A percentile compares a stretch with the other conserved stretches of the same genome.
These are phyloP conservation scores for Saccharomycopsis crataegensis DNA, from an alignment of 1,139 yeast genomes.

Conservation along the genomic window DNA sequence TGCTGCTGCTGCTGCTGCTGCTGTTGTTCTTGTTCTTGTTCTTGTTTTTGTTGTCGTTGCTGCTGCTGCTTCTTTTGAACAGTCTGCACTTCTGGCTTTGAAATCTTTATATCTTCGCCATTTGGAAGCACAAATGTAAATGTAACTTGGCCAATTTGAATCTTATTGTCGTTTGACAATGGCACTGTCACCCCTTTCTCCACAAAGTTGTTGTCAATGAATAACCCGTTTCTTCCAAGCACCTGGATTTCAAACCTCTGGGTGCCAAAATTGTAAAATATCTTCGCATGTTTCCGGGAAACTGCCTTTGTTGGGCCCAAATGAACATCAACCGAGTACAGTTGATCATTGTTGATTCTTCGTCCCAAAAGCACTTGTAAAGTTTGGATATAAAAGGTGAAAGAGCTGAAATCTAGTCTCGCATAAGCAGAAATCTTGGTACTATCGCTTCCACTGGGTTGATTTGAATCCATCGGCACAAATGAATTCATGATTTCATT, in stretches of 20 bases:
- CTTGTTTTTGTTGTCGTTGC: background rate
- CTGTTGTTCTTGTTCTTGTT: background rate
- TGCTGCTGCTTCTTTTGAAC: background rate
- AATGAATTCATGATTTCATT: too few relatives aligned
- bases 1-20: background rate
- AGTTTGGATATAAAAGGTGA: constrained; percentile 92
- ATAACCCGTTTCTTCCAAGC: constrained; percentile 87
- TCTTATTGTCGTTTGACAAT: constrained; percentile 62
- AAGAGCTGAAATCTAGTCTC: constrained; percentile 82
- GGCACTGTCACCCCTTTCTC: constrained; percentile 36
- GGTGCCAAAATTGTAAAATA: constrained; percentile 65
- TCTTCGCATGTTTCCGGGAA: constrained; percentile 80
- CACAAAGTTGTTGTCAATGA: constrained; percentile 66
- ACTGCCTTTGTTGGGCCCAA: constrained; percentile 98
- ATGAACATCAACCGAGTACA: constrained; percentile 74
- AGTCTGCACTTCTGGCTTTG: constrained; percentile 5
- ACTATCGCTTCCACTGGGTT: background rate
- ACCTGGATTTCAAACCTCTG: constrained; percentile 83
- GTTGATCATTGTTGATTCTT: constrained; percentile 63
- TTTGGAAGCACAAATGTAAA: constrained; percentile 79
- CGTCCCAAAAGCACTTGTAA: constrained; percentile 89
- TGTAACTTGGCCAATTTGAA: constrained; percentile 89
- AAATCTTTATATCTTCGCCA: constrained; percentile 13
- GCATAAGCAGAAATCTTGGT: constrained; percentile 87
- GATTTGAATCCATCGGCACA: too few relatives aligned